phyloP scores from a whole-genome alignment of 352 stramenopile species.

The Pythium coloratum region DNA sequence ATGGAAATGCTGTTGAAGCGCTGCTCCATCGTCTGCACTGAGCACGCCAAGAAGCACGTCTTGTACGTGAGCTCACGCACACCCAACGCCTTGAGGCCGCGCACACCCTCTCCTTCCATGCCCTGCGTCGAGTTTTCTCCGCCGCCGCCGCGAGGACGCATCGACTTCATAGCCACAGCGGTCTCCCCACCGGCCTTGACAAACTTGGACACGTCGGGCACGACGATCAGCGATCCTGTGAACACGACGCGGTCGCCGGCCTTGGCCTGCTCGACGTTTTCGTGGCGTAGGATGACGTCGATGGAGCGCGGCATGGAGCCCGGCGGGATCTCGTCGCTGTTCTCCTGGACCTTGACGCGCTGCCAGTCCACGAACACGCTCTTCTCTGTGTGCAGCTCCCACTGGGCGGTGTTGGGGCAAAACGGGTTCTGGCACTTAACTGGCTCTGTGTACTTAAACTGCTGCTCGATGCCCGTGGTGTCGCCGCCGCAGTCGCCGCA shows the following conservation, averaged over 20 bases:
- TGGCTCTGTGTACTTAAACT: constrained; percentile 98
- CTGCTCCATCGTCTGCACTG: constrained; percentile 91
- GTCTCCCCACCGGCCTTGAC: constrained; percentile 64
- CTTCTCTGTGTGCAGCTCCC: constrained; percentile 88
- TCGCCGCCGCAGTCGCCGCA: constrained; percentile 94
- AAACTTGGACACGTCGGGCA: constrained; percentile 95
- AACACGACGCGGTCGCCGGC: constrained; percentile 95
- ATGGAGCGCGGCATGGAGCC: constrained; percentile 97
- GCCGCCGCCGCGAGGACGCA: constrained; percentile 28
- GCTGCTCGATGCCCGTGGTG: constrained; percentile 93
- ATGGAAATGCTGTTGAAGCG: constrained; percentile 88
- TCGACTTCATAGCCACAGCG: constrained; percentile 52
- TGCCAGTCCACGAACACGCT: constrained; percentile 99
- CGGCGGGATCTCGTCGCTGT: constrained; percentile 98
- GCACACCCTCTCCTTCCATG: constrained; percentile 91
- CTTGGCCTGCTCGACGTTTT: constrained; percentile 97
- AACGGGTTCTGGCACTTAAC: constrained; percentile 96
- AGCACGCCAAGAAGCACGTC: constrained; percentile 96
- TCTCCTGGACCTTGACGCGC: constrained; percentile 98
- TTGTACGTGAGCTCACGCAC: constrained; percentile 98
- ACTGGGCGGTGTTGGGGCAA: constrained; percentile 90
- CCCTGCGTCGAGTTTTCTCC: constrained; percentile 71
- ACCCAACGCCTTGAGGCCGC: constrained; percentile 93
- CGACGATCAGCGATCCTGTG: constrained; percentile 93
- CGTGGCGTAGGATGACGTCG: constrained; percentile 97